Percentiles rank a stretch among this genome's conserved stretches.
Conservation (phyloP, 768 basidiomycete genomes). For the Phaffia tasmanica region DNA sequence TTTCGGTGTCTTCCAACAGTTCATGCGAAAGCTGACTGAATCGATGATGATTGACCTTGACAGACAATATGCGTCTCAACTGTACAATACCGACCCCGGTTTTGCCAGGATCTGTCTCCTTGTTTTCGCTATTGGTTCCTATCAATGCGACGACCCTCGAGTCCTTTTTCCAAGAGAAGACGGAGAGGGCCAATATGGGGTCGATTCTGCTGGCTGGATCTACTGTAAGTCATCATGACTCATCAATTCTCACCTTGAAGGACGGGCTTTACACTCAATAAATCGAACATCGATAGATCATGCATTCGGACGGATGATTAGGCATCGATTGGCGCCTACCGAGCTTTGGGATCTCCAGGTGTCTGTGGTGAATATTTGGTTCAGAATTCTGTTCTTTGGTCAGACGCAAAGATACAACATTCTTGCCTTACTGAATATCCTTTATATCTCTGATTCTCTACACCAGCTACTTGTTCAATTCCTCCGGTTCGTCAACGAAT, state of each 20-base stretch:
- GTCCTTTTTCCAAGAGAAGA: constrained; percentile 23
- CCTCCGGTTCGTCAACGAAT: background rate
- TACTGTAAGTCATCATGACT: background rate
- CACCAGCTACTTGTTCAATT: constrained; percentile 22
- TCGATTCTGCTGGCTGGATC: constrained; percentile 25
- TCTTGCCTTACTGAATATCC: background rate
- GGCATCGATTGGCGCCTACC: constrained; percentile 25
- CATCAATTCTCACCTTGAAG: background rate
- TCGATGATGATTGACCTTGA: background rate
- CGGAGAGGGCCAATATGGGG: constrained; percentile 9
- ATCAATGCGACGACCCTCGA: constrained; percentile 16
- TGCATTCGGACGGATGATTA: constrained; percentile 22
- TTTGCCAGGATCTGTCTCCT: constrained; percentile 24
- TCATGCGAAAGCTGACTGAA: background rate
- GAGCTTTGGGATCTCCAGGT: constrained; percentile 26
- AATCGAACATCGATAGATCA: background rate
- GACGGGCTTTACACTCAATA: background rate
- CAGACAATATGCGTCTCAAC: constrained; percentile 21
- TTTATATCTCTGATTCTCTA: background rate
- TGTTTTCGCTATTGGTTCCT: constrained; percentile 18
- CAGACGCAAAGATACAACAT: no score
- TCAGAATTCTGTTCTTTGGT: no score
- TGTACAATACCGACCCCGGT: constrained; percentile 23
- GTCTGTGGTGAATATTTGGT: background rate
- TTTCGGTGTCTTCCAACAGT: no score